Conservation (phyloP, 345 rosid species). For the Erodium maritimum region DNA sequence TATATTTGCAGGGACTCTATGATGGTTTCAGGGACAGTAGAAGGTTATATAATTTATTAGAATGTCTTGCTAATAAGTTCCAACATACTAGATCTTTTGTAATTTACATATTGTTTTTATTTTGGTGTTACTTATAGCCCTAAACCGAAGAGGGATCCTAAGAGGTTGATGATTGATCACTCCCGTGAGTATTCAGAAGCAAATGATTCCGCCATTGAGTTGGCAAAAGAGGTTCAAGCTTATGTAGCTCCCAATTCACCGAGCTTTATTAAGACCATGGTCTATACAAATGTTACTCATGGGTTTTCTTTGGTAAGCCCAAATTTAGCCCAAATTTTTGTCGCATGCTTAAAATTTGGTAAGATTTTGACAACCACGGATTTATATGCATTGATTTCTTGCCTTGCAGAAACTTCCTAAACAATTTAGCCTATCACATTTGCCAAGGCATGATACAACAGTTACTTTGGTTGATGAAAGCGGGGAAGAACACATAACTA, state of each 20-base stretch:
- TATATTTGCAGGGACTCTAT: neutral
- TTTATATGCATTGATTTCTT: conserved; percentile 3
- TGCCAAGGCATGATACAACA: conserved; percentile 26
- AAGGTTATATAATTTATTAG: neutral
- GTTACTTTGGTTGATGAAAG: conserved; percentile 40
- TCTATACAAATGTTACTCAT: conserved; percentile 41
- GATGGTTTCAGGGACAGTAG: neutral
- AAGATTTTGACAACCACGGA: neutral
- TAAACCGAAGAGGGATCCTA: conserved; percentile 1
- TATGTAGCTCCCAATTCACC: conserved; percentile 41
- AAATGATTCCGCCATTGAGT: conserved; percentile 23
- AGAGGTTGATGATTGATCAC: conserved; percentile 16
- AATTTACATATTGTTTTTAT: too few species aligned
- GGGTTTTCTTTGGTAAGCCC: conserved; percentile 57
- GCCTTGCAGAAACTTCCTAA: conserved; percentile 25
- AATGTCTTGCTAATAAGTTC: neutral
- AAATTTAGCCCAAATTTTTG: neutral
- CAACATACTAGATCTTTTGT: neutral
- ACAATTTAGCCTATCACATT: conserved; percentile 19
- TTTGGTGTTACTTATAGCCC: neutral
- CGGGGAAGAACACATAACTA: conserved; percentile 25
- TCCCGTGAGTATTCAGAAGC: conserved; percentile 11
- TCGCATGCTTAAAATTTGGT: neutral
- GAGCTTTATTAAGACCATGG: conserved; percentile 43
- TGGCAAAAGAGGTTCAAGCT: conserved; percentile 40